Conservation (phyloP, 1,139 yeast genomes). For the Wickerhamomyces sp. region DNA sequence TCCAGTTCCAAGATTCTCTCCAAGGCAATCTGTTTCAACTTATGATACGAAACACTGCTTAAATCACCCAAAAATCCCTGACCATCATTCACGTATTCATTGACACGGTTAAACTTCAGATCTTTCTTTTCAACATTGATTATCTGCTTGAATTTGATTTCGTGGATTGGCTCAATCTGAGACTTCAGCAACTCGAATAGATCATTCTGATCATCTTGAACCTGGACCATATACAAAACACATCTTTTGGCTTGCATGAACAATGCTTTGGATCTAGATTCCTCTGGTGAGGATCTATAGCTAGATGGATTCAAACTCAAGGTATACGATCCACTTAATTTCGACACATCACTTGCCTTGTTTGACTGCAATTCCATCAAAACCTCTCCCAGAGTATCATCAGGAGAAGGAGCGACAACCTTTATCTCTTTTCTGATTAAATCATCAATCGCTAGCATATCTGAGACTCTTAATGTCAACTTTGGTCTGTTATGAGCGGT, state of each 20-base stretch:
- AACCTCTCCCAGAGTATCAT: conserved; percentile 53
- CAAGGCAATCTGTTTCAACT: conserved; percentile 70
- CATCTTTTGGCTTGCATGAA: conserved; percentile 81
- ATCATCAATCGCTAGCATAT: conserved; percentile 59
- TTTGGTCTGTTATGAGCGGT: conserved; percentile 63
- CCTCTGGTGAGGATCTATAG: conserved; percentile 29
- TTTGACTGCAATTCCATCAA: conserved; percentile 36
- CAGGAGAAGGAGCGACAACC: conserved; percentile 40
- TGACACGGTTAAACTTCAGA: conserved; percentile 23
- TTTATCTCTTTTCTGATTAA: conserved; percentile 51
- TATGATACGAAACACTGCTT: conserved; percentile 51
- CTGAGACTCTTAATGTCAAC: conserved; percentile 57
- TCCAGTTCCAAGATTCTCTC: conserved; percentile 78
- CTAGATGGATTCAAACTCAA: conserved; percentile 48
- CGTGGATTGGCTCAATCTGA: conserved; percentile 66
- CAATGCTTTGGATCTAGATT: conserved; percentile 46
- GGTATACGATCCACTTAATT: conserved; percentile 28
- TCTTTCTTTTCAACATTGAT: conserved; percentile 43
- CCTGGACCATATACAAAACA: conserved; percentile 70
- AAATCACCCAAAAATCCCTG: conserved; percentile 24
- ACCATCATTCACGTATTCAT: conserved; percentile 24
- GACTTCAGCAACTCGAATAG: conserved; percentile 70
- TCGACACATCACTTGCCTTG: conserved; percentile 38
- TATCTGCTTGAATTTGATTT: conserved; percentile 52
- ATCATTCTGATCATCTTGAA: conserved; percentile 67